These are phyloP conservation scores for Lentinula raphanica DNA, from an alignment of 768 basidiomycete species.

Conservation along the genomic window DNA sequence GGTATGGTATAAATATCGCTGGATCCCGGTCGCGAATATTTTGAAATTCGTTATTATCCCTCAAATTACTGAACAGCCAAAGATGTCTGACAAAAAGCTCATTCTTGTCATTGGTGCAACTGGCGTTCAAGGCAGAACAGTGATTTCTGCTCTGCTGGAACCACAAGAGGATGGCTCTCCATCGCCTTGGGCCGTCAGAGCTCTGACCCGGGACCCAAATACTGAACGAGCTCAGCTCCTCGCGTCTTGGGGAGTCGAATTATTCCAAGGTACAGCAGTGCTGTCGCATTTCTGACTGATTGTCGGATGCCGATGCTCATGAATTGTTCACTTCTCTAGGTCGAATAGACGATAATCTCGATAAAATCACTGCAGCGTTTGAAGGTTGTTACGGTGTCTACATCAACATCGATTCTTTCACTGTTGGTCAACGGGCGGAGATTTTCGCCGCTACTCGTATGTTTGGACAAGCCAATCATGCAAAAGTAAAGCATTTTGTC, in stretches of 20 bases:
- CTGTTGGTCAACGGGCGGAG: slow-evolving; percentile 2
- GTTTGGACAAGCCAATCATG: slow-evolving; percentile 2
- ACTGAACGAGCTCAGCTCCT: slow-evolving; percentile 30
- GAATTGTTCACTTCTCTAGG: not conserved
- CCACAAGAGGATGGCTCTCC: slow-evolving; percentile 30
- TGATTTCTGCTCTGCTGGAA: slow-evolving; percentile 33
- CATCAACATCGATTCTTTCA: slow-evolving; percentile 12
- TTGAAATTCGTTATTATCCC: no score
- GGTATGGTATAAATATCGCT: not conserved
- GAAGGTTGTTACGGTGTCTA: slow-evolving; percentile 26
- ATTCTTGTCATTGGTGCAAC: slow-evolving; percentile 44
- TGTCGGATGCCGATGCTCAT: not conserved
- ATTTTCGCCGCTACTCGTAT: slow-evolving; percentile 1
- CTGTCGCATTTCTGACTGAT: not conserved
- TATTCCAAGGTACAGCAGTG: not conserved
- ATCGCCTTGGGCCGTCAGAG: slow-evolving; percentile 37
- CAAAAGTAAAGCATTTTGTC: slow-evolving; percentile 2
- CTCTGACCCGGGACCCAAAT: slow-evolving; percentile 32
- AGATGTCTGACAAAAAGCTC: slow-evolving; percentile 19
- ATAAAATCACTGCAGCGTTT: slow-evolving; percentile 23
- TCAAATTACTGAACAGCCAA: no score
- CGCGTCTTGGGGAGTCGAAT: slow-evolving; percentile 28
- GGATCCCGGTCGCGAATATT: no score
- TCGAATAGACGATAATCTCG: slow-evolving; percentile 15
- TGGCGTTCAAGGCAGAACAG: slow-evolving; percentile 38